Percentiles rank a stretch among this genome's conserved stretches.
Evolutionary conservation across 2,329 filamentous ascomycete genomes (phyloP).

Genomic region (Botryotinia narcissicola): DNA sequence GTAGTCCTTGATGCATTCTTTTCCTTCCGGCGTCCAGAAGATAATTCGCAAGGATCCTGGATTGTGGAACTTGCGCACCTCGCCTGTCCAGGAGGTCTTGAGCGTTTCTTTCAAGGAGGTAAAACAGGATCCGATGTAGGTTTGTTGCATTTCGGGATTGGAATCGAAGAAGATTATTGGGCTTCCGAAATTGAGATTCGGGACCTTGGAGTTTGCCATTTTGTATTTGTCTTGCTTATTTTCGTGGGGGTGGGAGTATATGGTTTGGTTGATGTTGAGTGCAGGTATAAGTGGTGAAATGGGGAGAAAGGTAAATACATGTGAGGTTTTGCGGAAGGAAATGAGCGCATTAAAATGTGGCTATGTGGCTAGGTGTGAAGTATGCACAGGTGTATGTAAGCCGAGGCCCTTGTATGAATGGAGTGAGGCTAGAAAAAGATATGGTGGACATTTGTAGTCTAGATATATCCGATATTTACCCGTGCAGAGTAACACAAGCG

Average conservation of each 20-base stretch:
- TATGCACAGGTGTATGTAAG: background rate
- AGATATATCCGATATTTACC: background rate
- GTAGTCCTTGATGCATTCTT: slow-evolving; percentile 32
- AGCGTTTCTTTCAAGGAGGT: slow-evolving; percentile 28
- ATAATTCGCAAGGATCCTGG: slow-evolving; percentile 31
- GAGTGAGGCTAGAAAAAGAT: background rate
- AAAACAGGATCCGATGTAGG: slow-evolving; percentile 31
- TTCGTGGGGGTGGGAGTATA: background rate
- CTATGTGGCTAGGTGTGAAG: background rate
- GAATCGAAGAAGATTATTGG: slow-evolving; percentile 35
- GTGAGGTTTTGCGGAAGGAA: background rate
- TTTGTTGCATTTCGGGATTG: slow-evolving; percentile 33
- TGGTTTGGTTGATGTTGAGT: background rate
- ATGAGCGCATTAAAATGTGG: background rate
- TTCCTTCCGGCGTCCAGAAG: slow-evolving; percentile 32
- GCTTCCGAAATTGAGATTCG: slow-evolving; percentile 25
- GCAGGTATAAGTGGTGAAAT: background rate
- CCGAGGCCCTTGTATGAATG: background rate
- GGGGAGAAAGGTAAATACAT: background rate
- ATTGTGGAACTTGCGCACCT: slow-evolving; percentile 30
- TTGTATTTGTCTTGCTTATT: background rate
- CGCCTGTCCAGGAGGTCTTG: slow-evolving; percentile 32
- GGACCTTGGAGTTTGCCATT: slow-evolving; percentile 5
- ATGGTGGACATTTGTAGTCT: background rate
- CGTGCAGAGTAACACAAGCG: background rate